These are phyloP conservation scores for Rosellinia necatrix DNA, from an alignment of 2,329 filamentous ascomycete genomes.

Conservation along the genomic window DNA sequence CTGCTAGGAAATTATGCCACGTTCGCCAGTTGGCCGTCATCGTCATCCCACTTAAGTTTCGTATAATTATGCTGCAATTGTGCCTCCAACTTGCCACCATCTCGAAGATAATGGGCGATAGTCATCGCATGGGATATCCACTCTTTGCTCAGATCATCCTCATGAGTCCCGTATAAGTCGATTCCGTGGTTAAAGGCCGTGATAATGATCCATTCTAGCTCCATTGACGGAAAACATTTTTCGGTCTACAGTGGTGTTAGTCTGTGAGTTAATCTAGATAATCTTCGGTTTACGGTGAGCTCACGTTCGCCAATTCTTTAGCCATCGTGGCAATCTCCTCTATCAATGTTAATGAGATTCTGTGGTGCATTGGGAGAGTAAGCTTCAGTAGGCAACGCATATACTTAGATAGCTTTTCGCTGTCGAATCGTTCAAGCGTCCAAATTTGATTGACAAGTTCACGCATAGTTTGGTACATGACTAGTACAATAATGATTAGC, in stretches of 20 bases:
- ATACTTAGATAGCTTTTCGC: slow-evolving; percentile 71
- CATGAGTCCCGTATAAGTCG: slow-evolving; percentile 63
- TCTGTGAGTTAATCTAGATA: no score
- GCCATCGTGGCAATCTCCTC: slow-evolving; percentile 65
- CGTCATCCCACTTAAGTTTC: slow-evolving; percentile 40
- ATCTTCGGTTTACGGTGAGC: no score
- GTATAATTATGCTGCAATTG: slow-evolving; percentile 51
- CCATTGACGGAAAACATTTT: slow-evolving; percentile 63
- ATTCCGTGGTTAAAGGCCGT: slow-evolving; percentile 72
- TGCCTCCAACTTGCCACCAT: slow-evolving; percentile 53
- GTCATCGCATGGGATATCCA: slow-evolving; percentile 69
- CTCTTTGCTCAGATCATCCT: slow-evolving; percentile 57
- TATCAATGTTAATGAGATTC: slow-evolving; percentile 62
- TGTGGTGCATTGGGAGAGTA: slow-evolving; percentile 61
- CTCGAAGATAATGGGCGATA: slow-evolving; percentile 62
- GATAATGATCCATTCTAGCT: slow-evolving; percentile 77
- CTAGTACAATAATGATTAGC: slow-evolving; percentile 41
- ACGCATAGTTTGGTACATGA: slow-evolving; percentile 59
- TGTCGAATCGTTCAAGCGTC: slow-evolving; percentile 59
- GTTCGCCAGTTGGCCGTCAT: background rate
- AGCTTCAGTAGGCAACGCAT: slow-evolving; percentile 77
- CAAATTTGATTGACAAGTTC: slow-evolving; percentile 73
- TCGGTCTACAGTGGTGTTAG: slow-evolving; percentile 40
- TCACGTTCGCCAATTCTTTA: slow-evolving; percentile 53
- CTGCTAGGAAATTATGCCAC: no score